These are phyloP conservation scores for Colletotrichum lupini DNA, from an alignment of 2,329 filamentous ascomycete genomes.

Conservation along the genomic window DNA sequence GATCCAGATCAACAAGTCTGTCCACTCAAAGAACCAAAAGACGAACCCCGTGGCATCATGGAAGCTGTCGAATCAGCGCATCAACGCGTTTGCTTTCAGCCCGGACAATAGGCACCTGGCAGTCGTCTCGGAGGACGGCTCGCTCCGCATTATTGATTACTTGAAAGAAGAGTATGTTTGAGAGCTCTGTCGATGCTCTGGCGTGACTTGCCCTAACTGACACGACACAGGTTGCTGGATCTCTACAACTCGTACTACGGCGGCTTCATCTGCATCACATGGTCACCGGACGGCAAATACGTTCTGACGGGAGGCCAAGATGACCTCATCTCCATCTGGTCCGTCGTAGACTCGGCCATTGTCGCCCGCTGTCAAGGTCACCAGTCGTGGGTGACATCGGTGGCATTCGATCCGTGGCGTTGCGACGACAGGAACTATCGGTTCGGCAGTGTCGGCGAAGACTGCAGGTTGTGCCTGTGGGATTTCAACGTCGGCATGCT, in stretches of 20 bases:
- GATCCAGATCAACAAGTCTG: slow-evolving; percentile 87
- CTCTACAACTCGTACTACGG: slow-evolving; percentile 94
- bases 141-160: slow-evolving; percentile 90
- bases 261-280: slow-evolving; percentile 91
- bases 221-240: slow-evolving; percentile 75
- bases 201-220: slow-evolving; percentile 8
- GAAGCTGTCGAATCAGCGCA: slow-evolving; percentile 90
- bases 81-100: slow-evolving; percentile 93
- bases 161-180: slow-evolving; percentile 81
- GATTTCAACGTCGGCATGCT: slow-evolving; percentile 98
- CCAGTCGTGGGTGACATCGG: slow-evolving; percentile 92
- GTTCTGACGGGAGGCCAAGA: slow-evolving; percentile 96
- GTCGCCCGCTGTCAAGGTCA: slow-evolving; percentile 95
- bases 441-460: slow-evolving; percentile 95
- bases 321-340: slow-evolving; percentile 97
- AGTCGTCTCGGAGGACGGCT: slow-evolving; percentile 91
- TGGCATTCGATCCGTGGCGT: slow-evolving; percentile 96
- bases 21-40: slow-evolving; percentile 94
- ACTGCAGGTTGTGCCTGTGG: slow-evolving; percentile 91
- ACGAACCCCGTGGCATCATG: slow-evolving; percentile 91
- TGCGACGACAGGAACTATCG: slow-evolving; percentile 96
- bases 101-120: slow-evolving; percentile 89
- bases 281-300: slow-evolving; percentile 97
- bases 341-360: slow-evolving; percentile 81
- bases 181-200: not conserved